Conservation (phyloP, 2,329 filamentous ascomycete species). For the Paecilomyces fulvus region DNA sequence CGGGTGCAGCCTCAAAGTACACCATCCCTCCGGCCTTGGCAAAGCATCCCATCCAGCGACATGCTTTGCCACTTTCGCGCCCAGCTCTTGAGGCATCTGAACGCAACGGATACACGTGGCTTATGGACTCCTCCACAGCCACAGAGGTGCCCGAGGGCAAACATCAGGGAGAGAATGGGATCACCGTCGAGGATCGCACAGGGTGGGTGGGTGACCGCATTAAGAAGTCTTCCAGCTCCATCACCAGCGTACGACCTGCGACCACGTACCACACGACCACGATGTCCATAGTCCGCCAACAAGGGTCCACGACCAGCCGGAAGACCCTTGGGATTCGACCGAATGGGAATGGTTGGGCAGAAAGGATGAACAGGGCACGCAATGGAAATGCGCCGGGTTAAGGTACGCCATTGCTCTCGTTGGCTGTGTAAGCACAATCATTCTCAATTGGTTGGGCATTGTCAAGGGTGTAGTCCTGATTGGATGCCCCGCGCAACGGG, state of each 20-base stretch:
- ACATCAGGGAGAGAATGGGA: conserved; percentile 4
- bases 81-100: conserved; percentile 23
- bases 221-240: conserved; percentile 15
- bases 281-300: conserved; percentile 25
- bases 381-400: not conserved
- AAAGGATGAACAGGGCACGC: conserved; percentile 24
- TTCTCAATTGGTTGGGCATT: not conserved
- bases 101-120: conserved; percentile 27
- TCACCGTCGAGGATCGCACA: conserved; percentile 6
- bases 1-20: not conserved
- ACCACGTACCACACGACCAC: conserved; percentile 32
- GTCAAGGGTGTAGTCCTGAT: not conserved
- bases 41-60: conserved; percentile 23
- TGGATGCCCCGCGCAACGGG: not conserved
- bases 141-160: conserved; percentile 3
- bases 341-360: conserved; percentile 36
- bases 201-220: conserved; percentile 13
- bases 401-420: not conserved
- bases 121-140: conserved; percentile 18
- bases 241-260: conserved; percentile 17
- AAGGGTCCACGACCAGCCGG: conserved; percentile 14
- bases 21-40: conserved; percentile 15
- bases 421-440: not conserved
- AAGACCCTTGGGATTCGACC: conserved; percentile 36
- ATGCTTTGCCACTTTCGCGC: conserved; percentile 22